Percentiles rank a stretch among this genome's conserved stretches.
Conservation (phyloP, 2,329 filamentous ascomycete species). For the Penicillium sp. region DNA sequence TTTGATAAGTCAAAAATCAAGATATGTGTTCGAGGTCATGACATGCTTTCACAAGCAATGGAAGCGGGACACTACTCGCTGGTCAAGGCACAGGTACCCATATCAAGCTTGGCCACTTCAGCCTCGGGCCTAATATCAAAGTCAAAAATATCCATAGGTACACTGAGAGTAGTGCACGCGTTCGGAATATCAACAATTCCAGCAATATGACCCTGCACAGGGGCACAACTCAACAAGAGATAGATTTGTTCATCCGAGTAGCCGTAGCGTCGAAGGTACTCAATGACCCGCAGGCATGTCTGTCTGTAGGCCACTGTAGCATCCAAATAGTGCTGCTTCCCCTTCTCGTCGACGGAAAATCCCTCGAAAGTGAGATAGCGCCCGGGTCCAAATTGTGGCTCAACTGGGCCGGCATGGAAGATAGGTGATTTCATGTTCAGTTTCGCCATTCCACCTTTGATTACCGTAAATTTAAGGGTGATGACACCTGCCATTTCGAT, state of each 20-base stretch:
- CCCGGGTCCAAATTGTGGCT: slow-evolving; percentile 81
- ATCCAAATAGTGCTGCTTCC: slow-evolving; percentile 87
- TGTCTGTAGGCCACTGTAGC: slow-evolving; percentile 83
- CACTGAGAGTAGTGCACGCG: slow-evolving; percentile 80
- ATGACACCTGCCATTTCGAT: slow-evolving; percentile 95
- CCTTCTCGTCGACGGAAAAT: slow-evolving; percentile 82
- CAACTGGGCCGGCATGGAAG: slow-evolving; percentile 81
- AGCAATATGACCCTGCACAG: slow-evolving; percentile 82
- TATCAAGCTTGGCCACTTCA: slow-evolving; percentile 60
- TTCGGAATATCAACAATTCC: slow-evolving; percentile 91
- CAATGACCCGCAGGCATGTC: slow-evolving; percentile 72
- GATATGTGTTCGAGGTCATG: not conserved
- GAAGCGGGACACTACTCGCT: slow-evolving; percentile 27
- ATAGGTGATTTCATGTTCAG: slow-evolving; percentile 79
- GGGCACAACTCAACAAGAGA: slow-evolving; percentile 78
- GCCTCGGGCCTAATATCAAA: slow-evolving; percentile 78
- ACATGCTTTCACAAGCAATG: not conserved
- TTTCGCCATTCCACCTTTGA: slow-evolving; percentile 74
- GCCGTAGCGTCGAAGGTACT: slow-evolving; percentile 73
- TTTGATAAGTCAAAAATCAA: not conserved
- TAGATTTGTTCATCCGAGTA: slow-evolving; percentile 78
- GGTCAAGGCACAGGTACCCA: slow-evolving; percentile 69
- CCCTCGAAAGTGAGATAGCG: slow-evolving; percentile 84
- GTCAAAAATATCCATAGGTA: slow-evolving; percentile 93
- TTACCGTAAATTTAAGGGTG: slow-evolving; percentile 83